Conservation (phyloP, 768 basidiomycete species). For the Boletus tomentosulus region DNA sequence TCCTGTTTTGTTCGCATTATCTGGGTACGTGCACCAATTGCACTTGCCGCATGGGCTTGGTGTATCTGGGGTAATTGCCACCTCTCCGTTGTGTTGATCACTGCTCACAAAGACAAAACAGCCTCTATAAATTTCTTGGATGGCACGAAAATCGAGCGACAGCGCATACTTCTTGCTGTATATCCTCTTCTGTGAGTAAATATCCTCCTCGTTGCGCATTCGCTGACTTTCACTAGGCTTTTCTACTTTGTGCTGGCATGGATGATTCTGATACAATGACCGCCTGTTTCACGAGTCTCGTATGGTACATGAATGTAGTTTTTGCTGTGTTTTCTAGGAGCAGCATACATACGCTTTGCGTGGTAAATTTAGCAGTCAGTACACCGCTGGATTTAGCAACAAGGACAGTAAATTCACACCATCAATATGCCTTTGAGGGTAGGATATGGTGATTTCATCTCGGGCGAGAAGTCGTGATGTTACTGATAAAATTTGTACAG, state of each 20-base stretch:
- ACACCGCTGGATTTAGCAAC: not conserved
- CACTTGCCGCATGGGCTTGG: slow-evolving; percentile 89
- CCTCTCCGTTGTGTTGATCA: not conserved
- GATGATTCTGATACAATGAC: slow-evolving; percentile 92
- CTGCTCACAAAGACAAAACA: slow-evolving; percentile 27
- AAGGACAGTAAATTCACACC: not conserved
- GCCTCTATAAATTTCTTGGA: slow-evolving; percentile 95
- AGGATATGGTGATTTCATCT: slow-evolving; percentile 27
- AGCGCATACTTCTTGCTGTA: slow-evolving; percentile 86
- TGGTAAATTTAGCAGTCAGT: slow-evolving; percentile 1
- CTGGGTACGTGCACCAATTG: slow-evolving; percentile 83
- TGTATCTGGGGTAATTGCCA: slow-evolving; percentile 83
- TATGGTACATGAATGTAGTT: slow-evolving; percentile 14
- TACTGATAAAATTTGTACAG: slow-evolving; percentile 33
- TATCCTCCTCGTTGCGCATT: not conserved
- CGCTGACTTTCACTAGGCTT: slow-evolving; percentile 43
- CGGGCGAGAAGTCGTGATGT: not conserved
- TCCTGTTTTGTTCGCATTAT: slow-evolving; percentile 81
- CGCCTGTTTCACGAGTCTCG: not conserved
- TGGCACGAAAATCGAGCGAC: slow-evolving; percentile 89
- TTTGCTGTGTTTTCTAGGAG: not conserved
- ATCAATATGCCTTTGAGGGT: slow-evolving; percentile 27
- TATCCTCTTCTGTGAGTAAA: slow-evolving; percentile 84
- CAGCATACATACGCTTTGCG: not conserved
- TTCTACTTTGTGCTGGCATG: slow-evolving; percentile 94